These are phyloP conservation scores for Allium fistulosum DNA, from an alignment of 106 monocot species.

Conservation along the genomic window DNA sequence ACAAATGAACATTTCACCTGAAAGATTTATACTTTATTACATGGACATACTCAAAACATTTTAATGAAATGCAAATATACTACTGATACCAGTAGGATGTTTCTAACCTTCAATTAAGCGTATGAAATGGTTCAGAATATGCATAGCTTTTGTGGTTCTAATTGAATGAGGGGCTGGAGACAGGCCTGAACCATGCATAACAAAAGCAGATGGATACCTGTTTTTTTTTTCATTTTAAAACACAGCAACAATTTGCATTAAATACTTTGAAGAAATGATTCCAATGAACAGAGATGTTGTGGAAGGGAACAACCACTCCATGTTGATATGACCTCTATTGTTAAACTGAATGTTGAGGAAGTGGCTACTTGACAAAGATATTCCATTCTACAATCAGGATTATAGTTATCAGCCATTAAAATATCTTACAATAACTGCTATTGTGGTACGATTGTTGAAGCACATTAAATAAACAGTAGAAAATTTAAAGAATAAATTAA, in stretches of 20 bases:
- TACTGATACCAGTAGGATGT: conserved; percentile 1
- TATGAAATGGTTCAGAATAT: conserved; percentile 50
- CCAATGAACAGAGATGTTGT: too few relatives aligned
- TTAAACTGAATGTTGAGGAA: conserved; percentile 39
- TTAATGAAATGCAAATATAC: background rate
- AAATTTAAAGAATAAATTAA: conserved; percentile 4
- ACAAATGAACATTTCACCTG: too few relatives aligned
- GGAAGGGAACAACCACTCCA: conserved; percentile 47
- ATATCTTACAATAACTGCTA: too few relatives aligned
- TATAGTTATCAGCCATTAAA: too few relatives aligned
- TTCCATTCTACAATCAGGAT: conserved; percentile 25
- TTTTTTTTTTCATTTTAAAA: background rate
- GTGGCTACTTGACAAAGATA: conserved; percentile 32
- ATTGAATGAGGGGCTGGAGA: conserved; percentile 62
- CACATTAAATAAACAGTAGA: background rate
- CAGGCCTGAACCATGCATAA: conserved; percentile 64
- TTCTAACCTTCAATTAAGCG: conserved; percentile 39
- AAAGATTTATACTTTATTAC: too few relatives aligned
- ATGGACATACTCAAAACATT: too few relatives aligned
- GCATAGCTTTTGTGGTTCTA: conserved; percentile 45
- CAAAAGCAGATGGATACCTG: conserved; percentile 77
- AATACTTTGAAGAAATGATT: too few relatives aligned
- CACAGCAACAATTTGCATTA: too few relatives aligned
- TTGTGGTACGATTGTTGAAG: background rate
- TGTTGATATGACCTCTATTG: conserved; percentile 21